Evolutionary conservation across 345 rosid species (phyloP), one percentile per base, ranked within the genome.

Genomic region (Durio zibethinus): DNA sequence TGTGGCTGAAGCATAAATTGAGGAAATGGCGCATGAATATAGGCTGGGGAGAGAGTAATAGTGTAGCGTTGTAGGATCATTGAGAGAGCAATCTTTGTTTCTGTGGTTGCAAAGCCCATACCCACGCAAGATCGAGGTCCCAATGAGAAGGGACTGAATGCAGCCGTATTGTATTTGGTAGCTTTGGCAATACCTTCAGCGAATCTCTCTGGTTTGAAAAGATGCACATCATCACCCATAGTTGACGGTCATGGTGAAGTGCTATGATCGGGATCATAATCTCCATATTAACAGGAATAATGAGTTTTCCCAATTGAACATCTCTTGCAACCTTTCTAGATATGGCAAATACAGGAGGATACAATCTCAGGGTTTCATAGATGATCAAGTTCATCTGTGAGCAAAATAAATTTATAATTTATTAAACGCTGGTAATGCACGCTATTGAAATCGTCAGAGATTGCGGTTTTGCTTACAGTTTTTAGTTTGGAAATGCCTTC

Each of bases 51-150:
- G 20, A 84, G 72, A 16, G 76, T 80, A 38, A 86, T 77, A 42
- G 53, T 79, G 81, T 83, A 86, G 43, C 81, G 77, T 59, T 85
- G 91, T 80, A 86, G 80, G 79, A 86, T 88, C 86, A 85, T 82
- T 0, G 85, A 75, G 42, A 88, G 86, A 10, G 86, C 86, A 70
- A 76, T 67, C 81, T 86, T 86, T n/a, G 72, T 78, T 77, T 88
- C 84, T 10, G 77, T 76, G 9, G 66, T 33, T 4, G 84, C 86
- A 20, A 80, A 83, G 72, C 78, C 83, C 57, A 67, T 66, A 35
- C 91, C 87, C 6, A 82, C 86, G 42, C 88, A 85, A n/a, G n/a
- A 75, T 70, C 85, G 76, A 27, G 86, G 75, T 67, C 87, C 89
- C 73, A 82, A 23, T 5, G 84, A 82, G 20, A 85, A 88, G 0